Percentiles rank a stretch among this genome's conserved stretches.
phyloP scores from a whole-genome alignment of 2,329 filamentous ascomycete species.

The Colletotrichum horii region DNA sequence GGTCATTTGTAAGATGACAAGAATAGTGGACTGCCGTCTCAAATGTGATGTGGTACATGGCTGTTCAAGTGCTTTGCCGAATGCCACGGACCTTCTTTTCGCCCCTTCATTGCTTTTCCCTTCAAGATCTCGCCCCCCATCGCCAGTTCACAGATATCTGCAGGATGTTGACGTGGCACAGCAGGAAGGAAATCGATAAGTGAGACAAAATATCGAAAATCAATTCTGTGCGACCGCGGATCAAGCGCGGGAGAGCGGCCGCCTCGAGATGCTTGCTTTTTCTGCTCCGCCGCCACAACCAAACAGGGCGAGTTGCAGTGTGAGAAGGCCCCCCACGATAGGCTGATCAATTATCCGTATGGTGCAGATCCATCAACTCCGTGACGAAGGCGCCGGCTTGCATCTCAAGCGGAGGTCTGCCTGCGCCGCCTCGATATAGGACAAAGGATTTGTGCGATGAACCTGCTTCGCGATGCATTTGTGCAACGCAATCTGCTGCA shows the following conservation, averaged over 20 bases:
- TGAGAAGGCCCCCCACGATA: neutral
- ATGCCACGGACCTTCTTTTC: neutral
- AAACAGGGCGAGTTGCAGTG: neutral
- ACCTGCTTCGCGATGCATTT: neutral
- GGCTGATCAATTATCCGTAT: neutral
- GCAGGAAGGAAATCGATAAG: neutral
- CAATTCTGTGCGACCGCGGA: neutral
- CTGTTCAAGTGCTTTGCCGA: neutral
- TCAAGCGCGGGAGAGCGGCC: neutral
- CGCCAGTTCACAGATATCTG: neutral
- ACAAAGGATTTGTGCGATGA: neutral
- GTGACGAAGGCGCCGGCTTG: neutral
- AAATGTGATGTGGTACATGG: neutral
- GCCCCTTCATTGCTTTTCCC: too few species aligned
- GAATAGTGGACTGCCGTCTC: neutral
- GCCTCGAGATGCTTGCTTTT: neutral
- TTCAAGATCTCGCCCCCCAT: neutral
- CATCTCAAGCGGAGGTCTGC: neutral
- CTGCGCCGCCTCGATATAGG: neutral
- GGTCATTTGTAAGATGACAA: neutral
- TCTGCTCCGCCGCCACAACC: neutral
- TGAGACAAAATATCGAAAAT: neutral
- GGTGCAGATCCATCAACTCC: neutral
- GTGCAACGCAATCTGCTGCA: neutral
- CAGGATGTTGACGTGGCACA: neutral